phyloP scores from a whole-genome alignment of 306 rosid species.

The Urtica urens region DNA sequence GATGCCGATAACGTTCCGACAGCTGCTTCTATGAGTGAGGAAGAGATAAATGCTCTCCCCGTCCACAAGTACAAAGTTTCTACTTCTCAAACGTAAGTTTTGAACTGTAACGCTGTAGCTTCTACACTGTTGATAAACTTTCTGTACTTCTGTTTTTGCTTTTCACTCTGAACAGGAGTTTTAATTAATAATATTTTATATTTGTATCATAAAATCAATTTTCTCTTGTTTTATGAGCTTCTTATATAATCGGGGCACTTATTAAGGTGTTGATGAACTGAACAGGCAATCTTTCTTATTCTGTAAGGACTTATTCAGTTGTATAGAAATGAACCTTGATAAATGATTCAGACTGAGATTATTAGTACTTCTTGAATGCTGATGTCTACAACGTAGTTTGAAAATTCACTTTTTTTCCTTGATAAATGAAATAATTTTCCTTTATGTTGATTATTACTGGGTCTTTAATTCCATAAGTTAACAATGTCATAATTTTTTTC shows the following conservation, averaged over 20 bases:
- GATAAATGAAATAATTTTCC: neutral
- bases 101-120: neutral
- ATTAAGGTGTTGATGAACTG: no score
- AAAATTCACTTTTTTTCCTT: neutral
- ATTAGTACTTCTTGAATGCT: no score
- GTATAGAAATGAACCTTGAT: neutral
- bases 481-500: conserved; percentile 14
- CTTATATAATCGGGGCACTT: no score
- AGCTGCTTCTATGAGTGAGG: conserved; percentile 72
- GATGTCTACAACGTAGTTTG: no score
- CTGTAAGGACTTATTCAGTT: neutral
- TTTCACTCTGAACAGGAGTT: no score
- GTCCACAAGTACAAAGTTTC: conserved; percentile 72
- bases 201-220: no score
- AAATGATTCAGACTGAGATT: no score
- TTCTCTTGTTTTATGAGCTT: no score
- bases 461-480: conserved; percentile 2
- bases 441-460: neutral
- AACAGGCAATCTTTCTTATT: neutral
- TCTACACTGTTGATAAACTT: neutral
- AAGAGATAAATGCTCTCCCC: conserved; percentile 82
- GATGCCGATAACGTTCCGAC: conserved; percentile 72
- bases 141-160: neutral
- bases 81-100: conserved; percentile 54
- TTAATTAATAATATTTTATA: no score